Conservation (phyloP, 2,329 filamentous ascomycete species). For the Grosmannia serpens region DNA sequence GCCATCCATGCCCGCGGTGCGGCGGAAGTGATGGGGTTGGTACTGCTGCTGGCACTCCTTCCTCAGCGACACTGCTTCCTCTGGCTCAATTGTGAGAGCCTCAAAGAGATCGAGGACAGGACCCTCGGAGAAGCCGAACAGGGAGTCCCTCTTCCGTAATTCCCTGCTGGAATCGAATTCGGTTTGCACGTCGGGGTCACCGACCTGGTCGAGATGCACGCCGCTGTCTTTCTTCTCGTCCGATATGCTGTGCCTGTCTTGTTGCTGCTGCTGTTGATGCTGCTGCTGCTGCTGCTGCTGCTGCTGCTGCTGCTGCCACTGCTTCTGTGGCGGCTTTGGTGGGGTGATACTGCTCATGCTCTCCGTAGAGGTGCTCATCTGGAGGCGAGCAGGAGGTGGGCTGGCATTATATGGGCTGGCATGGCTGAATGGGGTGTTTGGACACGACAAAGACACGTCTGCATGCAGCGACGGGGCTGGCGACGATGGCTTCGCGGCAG, state of each 20-base stretch:
- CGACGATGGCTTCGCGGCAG: neutral
- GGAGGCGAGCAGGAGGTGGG: neutral
- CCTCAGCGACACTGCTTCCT: constrained; percentile 2
- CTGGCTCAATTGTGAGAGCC: constrained; percentile 17
- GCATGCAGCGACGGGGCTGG: neutral
- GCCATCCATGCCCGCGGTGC: neutral
- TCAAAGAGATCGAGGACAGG: constrained; percentile 16
- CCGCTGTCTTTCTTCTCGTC: constrained; percentile 11
- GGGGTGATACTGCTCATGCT: neutral
- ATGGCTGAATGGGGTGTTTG: neutral
- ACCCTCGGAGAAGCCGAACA: constrained; percentile 1
- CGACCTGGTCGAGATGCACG: constrained; percentile 3
- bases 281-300: neutral
- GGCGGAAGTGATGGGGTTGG: neutral
- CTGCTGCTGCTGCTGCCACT: neutral
- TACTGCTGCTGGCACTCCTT: constrained; percentile 1
- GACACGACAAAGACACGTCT: neutral
- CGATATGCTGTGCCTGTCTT: neutral
- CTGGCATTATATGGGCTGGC: neutral
- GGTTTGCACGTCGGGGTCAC: neutral
- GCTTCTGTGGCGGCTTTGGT: too few relatives aligned
- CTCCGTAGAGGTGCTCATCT: neutral
- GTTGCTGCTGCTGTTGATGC: neutral
- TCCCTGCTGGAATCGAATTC: constrained; percentile 5
- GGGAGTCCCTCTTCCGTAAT: neutral